These are phyloP conservation scores for Picochlorum sp. DNA, from an alignment of 139 green algal species.

Conservation along the genomic window DNA sequence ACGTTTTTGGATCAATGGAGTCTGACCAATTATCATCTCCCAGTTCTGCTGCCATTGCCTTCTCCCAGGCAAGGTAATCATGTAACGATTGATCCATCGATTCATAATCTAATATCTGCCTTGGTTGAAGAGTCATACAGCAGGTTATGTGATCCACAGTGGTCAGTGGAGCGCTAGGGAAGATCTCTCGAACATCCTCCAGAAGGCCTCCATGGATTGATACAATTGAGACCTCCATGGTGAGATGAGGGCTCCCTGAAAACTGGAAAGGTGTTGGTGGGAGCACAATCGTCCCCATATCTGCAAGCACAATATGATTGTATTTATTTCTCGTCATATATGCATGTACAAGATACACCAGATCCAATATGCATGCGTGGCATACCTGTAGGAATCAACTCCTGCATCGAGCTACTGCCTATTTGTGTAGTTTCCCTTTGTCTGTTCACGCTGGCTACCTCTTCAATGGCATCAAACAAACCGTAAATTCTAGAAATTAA, in stretches of 20 bases:
- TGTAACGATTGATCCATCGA: conserved; percentile 44
- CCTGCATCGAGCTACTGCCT: no score
- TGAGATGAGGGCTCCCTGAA: neutral
- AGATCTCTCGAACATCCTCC: conserved; percentile 19
- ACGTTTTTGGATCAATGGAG: conserved; percentile 23
- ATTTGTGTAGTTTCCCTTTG: neutral
- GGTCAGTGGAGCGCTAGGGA: conserved; percentile 11
- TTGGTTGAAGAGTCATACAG: conserved; percentile 30
- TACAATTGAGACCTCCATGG: conserved; percentile 33
- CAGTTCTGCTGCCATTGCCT: conserved; percentile 8
- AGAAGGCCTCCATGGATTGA: conserved; percentile 14
- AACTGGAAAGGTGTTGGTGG: neutral
- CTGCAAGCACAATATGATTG: neutral
- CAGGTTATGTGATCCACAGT: neutral
- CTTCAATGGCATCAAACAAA: conserved; percentile 22
- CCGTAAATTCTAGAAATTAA: conserved; percentile 26
- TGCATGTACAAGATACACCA: no score
- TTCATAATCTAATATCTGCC: conserved; percentile 9
- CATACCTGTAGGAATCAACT: no score
- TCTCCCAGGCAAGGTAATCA: conserved; percentile 34
- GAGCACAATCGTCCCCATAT: neutral
- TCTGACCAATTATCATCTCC: conserved; percentile 16
- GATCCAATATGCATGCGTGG: no score
- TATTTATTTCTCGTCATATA: no score
- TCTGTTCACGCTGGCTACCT: neutral